These are phyloP conservation scores for Taphrina populina DNA, from an alignment of 1,139 yeast genomes.

Conservation along the genomic window DNA sequence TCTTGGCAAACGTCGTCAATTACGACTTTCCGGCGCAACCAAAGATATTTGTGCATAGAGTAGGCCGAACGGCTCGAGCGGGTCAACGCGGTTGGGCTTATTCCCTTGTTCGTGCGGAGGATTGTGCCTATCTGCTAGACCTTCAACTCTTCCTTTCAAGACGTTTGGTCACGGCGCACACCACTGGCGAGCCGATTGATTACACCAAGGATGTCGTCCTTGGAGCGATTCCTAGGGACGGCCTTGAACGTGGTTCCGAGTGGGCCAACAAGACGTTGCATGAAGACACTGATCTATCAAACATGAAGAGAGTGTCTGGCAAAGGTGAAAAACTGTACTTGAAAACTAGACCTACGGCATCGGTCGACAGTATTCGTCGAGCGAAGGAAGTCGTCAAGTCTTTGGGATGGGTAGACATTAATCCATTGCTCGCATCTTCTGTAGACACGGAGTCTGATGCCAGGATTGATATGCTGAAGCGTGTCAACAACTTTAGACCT, in stretches of 20 bases:
- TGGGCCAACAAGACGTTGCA: conserved; percentile 61
- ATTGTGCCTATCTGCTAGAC: conserved; percentile 85
- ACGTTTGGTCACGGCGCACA: conserved; percentile 59
- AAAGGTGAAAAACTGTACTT: conserved; percentile 87
- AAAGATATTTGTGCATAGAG: conserved; percentile 91
- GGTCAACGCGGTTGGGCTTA: conserved; percentile 99
- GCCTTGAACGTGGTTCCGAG: conserved; percentile 71
- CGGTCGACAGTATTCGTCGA: conserved; percentile 77
- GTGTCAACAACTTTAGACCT: conserved; percentile 62
- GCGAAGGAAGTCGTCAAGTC: conserved; percentile 74
- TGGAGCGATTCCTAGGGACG: conserved; percentile 76
- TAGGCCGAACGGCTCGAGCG: conserved; percentile 99
- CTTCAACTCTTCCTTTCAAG: conserved; percentile 86
- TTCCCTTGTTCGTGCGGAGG: conserved; percentile 79
- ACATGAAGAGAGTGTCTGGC: conserved; percentile 66
- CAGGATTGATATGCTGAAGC: conserved; percentile 68
- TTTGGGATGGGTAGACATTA: conserved; percentile 87
- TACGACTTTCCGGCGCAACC: conserved; percentile 88
- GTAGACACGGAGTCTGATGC: conserved; percentile 55
- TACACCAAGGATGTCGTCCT: conserved; percentile 76
- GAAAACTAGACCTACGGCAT: conserved; percentile 83
- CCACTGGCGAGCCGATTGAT: conserved; percentile 46
- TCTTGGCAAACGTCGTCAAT: conserved; percentile 89
- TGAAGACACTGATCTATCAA: conserved; percentile 67
- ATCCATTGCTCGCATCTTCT: conserved; percentile 49